These are phyloP conservation scores for Hibiscus trionum DNA, from an alignment of 345 rosid species.

Conservation along the genomic window DNA sequence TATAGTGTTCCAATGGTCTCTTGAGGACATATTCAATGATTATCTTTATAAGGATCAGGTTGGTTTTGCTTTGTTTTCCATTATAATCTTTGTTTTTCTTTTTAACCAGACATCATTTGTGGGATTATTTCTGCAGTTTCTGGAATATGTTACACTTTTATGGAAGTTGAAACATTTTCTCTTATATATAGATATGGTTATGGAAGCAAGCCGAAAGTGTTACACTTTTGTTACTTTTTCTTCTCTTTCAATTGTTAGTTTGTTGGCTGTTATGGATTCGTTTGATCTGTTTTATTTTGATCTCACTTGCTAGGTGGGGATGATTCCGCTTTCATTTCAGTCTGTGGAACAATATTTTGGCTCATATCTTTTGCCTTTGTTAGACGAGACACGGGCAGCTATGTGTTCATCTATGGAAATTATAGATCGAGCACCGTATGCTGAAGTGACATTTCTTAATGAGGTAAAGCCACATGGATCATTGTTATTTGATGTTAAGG, in stretches of 20 bases:
- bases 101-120: no score
- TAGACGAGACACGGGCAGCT: slow-evolving; percentile 40
- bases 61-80: not conserved
- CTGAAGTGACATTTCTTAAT: slow-evolving; percentile 11
- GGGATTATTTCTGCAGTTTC: not conserved
- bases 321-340: slow-evolving; percentile 28
- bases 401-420: slow-evolving; percentile 26
- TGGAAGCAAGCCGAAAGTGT: no score
- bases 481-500: slow-evolving; percentile 15
- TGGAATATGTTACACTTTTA: not conserved
- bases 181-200: no score
- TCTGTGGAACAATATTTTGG: slow-evolving; percentile 21
- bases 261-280: not conserved
- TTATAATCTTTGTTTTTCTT: not conserved
- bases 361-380: slow-evolving; percentile 27
- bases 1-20: slow-evolving; percentile 30
- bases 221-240: no score
- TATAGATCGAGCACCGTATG: slow-evolving; percentile 28
- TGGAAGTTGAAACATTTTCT: not conserved
- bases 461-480: not conserved
- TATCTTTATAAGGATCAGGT: slow-evolving; percentile 29
- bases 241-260: no score
- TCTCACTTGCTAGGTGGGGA: slow-evolving; percentile 21
- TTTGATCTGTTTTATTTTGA: not conserved
- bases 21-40: slow-evolving; percentile 25